phyloP scores from a whole-genome alignment of 176 grass and related monocot species.

The Cenchrus purpureus region DNA sequence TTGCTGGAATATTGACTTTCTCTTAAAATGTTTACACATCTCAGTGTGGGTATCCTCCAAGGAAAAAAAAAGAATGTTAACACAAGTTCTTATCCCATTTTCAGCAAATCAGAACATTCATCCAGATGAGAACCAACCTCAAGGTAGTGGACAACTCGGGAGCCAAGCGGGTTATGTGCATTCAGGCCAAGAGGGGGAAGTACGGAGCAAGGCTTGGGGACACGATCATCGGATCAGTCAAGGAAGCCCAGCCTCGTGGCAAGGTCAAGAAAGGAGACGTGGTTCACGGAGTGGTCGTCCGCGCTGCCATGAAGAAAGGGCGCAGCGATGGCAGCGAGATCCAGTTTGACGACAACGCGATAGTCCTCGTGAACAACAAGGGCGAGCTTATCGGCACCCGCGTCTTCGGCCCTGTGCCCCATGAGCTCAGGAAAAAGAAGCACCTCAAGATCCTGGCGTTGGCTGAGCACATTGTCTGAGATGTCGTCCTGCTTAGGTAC shows the following conservation, averaged over 20 bases:
- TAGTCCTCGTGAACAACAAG: constrained; percentile 94
- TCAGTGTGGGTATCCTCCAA: neutral
- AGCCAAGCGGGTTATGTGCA: constrained; percentile 98
- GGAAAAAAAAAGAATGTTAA: neutral
- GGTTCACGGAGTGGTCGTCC: constrained; percentile 90
- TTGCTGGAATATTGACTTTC: neutral
- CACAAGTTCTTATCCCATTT: constrained; percentile 20
- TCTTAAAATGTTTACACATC: neutral
- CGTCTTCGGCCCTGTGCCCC: constrained; percentile 75
- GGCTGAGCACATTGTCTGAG: constrained; percentile 91
- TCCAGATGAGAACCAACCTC: constrained; percentile 98
- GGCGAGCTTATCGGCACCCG: constrained; percentile 93
- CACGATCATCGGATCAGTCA: constrained; percentile 85
- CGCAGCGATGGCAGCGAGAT: constrained; percentile 82
- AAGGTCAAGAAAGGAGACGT: constrained; percentile 99
- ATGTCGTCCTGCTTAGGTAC: neutral
- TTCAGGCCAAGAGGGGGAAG: constrained; percentile 78
- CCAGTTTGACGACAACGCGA: constrained; percentile 87
- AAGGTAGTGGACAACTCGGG: constrained; percentile 97
- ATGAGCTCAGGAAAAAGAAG: constrained; percentile 95
- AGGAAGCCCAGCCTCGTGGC: constrained; percentile 89
- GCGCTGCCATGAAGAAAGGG: constrained; percentile 87
- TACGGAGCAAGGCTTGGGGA: constrained; percentile 85
- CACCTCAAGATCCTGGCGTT: constrained; percentile 92
- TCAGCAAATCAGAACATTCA: constrained; percentile 98